Base-by-base conservation (phyloP, 257 asterid species). In the Solanum boliviense region DNA sequence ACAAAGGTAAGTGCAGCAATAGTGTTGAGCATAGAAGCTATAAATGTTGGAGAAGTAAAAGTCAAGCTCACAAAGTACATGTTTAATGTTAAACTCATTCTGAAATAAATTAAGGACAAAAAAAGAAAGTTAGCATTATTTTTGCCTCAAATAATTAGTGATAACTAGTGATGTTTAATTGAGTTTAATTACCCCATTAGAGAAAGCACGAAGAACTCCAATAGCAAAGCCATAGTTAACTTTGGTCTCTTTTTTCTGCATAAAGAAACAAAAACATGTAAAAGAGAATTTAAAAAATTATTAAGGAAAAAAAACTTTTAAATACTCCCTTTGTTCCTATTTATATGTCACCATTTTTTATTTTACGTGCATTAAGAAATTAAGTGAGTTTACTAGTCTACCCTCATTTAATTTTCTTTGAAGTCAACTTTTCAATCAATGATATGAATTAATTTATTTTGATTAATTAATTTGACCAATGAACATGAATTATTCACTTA, bases 61-160 rank as follows among this genome's bases (percentile, higher is more conserved):
- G 76, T 90, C 91, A 95, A 79, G 87, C 98, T 92, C 89, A 91
- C 90, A 90, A 95, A 95, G 60, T 92, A 95, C 97, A 95, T 91
- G 91, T 95, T 95, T 27, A 94, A 90, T 3, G 98, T 92, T 89
- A 95, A 92, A 84, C 98, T 91, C 87, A 93, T 96, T 91, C 98
- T 94, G 95, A 83, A 88, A 90, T 56, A 11, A 86, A 29, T 25
- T 56, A 83, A 86, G 18, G 11, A 36, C 65, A 20, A 78, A 21
- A 44, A 74, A 76, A 29, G n/a, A 41, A 3, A 36, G 21, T n/a
- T n/a, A 39, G 60, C 25, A 39, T 76, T 39, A 4, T 18, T 25
- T 25, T 79, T 13, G 13, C 27, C 38, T 44, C 67, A 10, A 44
- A 58, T 58, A 58, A 20, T 58, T n/a, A n/a, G n/a, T n/a, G 60